Evolutionary conservation across 768 basidiomycete genomes (phyloP), one percentile per base, ranked within the genome.

Genomic region (Tephrocybe sp.): DNA sequence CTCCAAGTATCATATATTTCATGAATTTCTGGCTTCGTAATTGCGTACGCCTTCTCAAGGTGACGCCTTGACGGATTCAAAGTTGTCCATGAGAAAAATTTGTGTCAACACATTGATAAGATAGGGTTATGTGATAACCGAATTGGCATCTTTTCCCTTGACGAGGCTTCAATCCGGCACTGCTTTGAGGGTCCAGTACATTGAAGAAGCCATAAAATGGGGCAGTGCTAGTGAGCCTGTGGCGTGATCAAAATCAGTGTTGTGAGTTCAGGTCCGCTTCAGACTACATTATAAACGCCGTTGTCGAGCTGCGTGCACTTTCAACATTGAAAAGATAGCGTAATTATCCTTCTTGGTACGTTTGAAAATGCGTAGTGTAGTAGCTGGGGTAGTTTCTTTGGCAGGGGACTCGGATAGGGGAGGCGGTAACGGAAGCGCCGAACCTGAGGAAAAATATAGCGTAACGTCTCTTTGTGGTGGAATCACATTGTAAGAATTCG

Each of bases 41-140:
- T 90, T 92, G 28, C 90, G 74, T 18, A 92, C 90, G n/a, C 90
- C 90, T 60, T 92, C 90, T 90, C 90, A 92, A 27, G 89, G 73
- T 0, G 89, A 89, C 16, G 77, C 86, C 46, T 73, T 76, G 45
- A 76, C 77, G 7, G 72, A 54, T 65, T 92, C 90, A 61, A 93
- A 90, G 64, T 93, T 91, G 53, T 92, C 89, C 6, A 93, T 91
- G n/a, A n/a, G n/a, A n/a, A n/a, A 40, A 15, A 40, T 24, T 37
- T 21, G 34, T 31, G 32, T 42, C 40, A 34, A 27, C 44, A 12
- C 15, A 32, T 16, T 11, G 30, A 15, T 7, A 21, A 7, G 32
- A 41, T 38, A 35, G 42, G 45, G 22, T 42, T 31, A 30, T 39
- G 31, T 48, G 32, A 36, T 21, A 45, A 67, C 38, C 56, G 74